Conservation (phyloP, 768 basidiomycete species). For the Cystofilobasidium bisporidii region DNA sequence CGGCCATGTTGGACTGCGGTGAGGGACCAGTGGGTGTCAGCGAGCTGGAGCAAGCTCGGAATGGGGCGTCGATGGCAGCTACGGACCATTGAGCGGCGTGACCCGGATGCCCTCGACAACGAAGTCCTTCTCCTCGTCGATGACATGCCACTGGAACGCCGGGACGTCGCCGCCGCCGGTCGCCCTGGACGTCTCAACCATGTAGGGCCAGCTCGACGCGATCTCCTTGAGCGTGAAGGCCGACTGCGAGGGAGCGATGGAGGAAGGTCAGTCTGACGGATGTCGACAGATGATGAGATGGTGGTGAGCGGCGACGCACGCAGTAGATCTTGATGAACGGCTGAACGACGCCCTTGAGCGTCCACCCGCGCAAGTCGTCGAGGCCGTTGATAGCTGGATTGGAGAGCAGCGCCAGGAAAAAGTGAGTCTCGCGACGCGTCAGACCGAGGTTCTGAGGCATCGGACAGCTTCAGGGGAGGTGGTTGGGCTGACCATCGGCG, state of each 20-base stretch:
- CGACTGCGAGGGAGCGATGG: neutral
- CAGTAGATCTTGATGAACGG: conserved; percentile 22
- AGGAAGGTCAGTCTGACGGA: too few relatives aligned
- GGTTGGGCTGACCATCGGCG: conserved; percentile 52
- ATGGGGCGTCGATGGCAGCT: too few relatives aligned
- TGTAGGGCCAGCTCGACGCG: conserved; percentile 66
- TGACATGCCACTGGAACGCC: conserved; percentile 61
- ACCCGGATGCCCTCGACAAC: conserved; percentile 56
- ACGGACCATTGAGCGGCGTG: conserved; percentile 58
- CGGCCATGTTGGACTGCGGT: conserved; percentile 63
- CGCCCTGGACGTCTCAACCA: conserved; percentile 44
- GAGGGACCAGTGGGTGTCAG: too few relatives aligned
- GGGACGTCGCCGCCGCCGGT: conserved; percentile 55
- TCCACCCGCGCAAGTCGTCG: conserved; percentile 70
- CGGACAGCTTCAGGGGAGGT: too few relatives aligned
- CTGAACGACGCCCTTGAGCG: conserved; percentile 31
- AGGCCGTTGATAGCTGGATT: conserved; percentile 79
- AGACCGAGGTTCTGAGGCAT: neutral
- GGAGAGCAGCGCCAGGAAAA: too few relatives aligned
- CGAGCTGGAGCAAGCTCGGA: too few relatives aligned
- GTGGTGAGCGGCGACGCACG: conserved; percentile 1
- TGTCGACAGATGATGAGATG: neutral
- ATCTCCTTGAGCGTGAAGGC: conserved; percentile 54
- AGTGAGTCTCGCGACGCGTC: neutral
- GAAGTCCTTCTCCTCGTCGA: conserved; percentile 59